Evolutionary conservation across 257 asterid genomes (phyloP).

Genomic region (Leonotis leonurus): DNA sequence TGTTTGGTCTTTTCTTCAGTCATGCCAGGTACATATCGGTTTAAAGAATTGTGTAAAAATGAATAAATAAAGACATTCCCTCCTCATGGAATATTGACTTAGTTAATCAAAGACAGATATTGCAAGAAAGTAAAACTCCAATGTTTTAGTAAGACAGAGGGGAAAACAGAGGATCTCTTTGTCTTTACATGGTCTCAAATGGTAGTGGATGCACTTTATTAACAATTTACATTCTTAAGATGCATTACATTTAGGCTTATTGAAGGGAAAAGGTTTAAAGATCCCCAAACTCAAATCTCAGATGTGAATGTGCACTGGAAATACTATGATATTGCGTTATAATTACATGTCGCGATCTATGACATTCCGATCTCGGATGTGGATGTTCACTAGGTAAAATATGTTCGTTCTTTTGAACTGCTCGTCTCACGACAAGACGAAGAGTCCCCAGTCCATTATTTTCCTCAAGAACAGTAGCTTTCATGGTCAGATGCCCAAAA

Average conservation of each 20-base stretch:
- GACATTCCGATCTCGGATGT: not conserved
- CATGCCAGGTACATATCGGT: not conserved
- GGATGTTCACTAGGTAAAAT: not conserved
- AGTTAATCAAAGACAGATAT: slow-evolving; percentile 8
- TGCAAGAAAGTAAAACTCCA: slow-evolving; percentile 14
- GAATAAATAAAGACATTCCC: not conserved
- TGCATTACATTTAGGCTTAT: not conserved
- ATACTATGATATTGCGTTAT: not conserved
- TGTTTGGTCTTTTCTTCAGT: slow-evolving; percentile 1
- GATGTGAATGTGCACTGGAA: not conserved
- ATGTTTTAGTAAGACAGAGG: not conserved
- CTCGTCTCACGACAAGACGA: not conserved
- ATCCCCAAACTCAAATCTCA: not conserved
- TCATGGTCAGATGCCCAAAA: not conserved
- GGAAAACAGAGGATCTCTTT: slow-evolving; percentile 11
- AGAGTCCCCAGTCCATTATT: not conserved
- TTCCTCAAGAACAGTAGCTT: not conserved
- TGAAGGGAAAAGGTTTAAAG: not conserved
- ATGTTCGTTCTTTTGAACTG: not conserved
- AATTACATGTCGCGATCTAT: not conserved
- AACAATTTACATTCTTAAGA: not conserved
- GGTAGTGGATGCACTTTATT: slow-evolving; percentile 2
- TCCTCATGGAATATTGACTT: not conserved
- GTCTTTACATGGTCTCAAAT: slow-evolving; percentile 14
- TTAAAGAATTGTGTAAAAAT: not conserved